Base-by-base conservation (phyloP, 257 asterid genomes). In the Solanum megistacrolobum region DNA sequence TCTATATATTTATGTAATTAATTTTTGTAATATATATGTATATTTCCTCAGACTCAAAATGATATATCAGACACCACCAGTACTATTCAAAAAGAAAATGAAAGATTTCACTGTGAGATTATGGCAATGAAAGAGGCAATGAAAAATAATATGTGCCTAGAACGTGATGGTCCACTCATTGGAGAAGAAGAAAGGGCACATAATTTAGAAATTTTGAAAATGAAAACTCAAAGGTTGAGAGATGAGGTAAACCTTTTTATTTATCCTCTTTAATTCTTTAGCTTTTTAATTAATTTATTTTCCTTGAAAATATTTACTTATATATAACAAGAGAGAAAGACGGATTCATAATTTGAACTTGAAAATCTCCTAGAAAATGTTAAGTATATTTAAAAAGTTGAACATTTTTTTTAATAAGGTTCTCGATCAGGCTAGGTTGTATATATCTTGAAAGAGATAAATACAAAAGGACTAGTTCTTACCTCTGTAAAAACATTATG, bases 51-150 rank as follows among this genome's bases (percentile, higher is more conserved):
- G 98, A 92, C 92, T 35, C 94, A 89, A 69, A 89, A 86, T 86
- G 96, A 93, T 81, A 93, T 74, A 88, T 93, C 92, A 62, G 23
- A 58, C 8, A 92, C 90, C 86, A 93, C 92, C 85, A 86, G 78
- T 87, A 60, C 89, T 68, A 93, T 94, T 39, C 91, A 90, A 38
- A 27, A 88, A 6, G 95, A 94, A 86, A 95, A 93, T 87, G 94
- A 93, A 78, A 92, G 88, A 74, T 83, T 93, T 21, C 93, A 73
- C 32, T 83, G 89, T 41, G 94, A 94, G 91, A 93, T 93, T 87
- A 89, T 91, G 29, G 93, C 94, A 25, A 88, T 93, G 90, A 92
- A 87, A 85, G 93, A 92, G 83, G 92, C 93, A 6, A 72, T 94
- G 83, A 87, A 85, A 86, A 93, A 82, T 89, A 60, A 89, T 27